A percentile compares a stretch with the other conserved stretches of the same genome.
Evolutionary conservation across 108 stramenopile genomes (phyloP).

Genomic region (Hondaea fermentalgiana): DNA sequence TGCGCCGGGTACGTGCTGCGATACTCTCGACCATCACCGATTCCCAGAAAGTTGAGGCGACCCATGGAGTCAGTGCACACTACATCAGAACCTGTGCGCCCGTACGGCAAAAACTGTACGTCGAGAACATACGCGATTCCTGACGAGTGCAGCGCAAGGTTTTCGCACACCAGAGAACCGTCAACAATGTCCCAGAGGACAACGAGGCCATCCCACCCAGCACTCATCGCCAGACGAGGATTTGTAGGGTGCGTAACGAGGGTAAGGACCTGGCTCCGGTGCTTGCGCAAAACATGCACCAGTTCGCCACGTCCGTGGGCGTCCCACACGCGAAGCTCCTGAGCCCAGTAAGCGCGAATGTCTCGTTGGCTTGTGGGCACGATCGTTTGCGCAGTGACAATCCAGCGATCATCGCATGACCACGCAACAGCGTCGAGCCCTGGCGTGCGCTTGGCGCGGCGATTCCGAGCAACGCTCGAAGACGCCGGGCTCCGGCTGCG

Average conservation of each 20-base stretch:
- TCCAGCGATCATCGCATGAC: conserved; percentile 18
- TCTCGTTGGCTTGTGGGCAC: background rate
- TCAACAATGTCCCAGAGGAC: conserved; percentile 6
- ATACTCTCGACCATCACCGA: background rate
- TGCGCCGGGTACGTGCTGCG: background rate
- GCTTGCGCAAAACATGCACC: background rate
- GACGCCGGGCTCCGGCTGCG: background rate
- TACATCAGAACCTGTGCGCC: background rate
- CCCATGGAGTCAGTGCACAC: conserved; percentile 12
- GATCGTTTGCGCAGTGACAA: background rate
- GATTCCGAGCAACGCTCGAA: background rate
- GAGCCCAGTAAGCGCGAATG: background rate
- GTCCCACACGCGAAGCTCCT: conserved; percentile 9
- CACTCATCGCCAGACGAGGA: background rate
- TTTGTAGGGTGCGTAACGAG: background rate
- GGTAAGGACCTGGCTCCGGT: background rate
- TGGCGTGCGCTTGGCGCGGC: background rate
- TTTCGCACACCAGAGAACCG: background rate
- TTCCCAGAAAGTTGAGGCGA: conserved; percentile 9
- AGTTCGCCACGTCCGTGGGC: background rate
- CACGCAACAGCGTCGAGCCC: background rate
- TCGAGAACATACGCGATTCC: background rate
- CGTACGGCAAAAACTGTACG: background rate
- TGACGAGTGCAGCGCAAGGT: background rate
- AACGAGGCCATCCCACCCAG: background rate